These are phyloP conservation scores for Colletotrichum godetiae DNA, from an alignment of 2,329 filamentous ascomycete genomes.

Conservation along the genomic window DNA sequence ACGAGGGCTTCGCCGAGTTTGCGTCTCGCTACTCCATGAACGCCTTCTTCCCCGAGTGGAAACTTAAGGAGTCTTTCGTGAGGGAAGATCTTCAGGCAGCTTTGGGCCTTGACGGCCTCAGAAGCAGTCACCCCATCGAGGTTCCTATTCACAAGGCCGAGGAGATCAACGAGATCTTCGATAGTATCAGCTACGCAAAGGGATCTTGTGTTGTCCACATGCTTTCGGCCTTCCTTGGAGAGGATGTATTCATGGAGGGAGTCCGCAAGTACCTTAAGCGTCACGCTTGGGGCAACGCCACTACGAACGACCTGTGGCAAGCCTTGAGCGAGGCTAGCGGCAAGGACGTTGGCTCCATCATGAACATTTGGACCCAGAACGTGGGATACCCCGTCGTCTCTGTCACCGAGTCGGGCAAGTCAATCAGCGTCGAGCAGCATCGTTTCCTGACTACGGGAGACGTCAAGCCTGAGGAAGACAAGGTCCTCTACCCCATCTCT, in stretches of 20 bases:
- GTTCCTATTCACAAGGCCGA: slow-evolving; percentile 95
- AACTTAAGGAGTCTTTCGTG: slow-evolving; percentile 96
- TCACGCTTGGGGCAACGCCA: slow-evolving; percentile 95
- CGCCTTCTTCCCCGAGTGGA: slow-evolving; percentile 96
- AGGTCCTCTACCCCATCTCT: slow-evolving; percentile 89
- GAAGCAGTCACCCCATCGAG: slow-evolving; percentile 96
- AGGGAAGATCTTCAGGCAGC: slow-evolving; percentile 92
- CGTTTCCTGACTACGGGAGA: slow-evolving; percentile 93
- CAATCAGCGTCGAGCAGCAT: slow-evolving; percentile 92
- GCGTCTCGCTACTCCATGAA: slow-evolving; percentile 79
- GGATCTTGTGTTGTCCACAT: slow-evolving; percentile 95
- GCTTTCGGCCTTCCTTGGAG: slow-evolving; percentile 95
- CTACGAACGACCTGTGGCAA: slow-evolving; percentile 91
- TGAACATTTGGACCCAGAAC: slow-evolving; percentile 97
- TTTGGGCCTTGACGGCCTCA: slow-evolving; percentile 86
- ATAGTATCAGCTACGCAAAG: slow-evolving; percentile 97
- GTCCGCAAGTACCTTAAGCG: slow-evolving; percentile 92
- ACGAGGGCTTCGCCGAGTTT: slow-evolving; percentile 83
- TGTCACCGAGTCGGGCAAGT: slow-evolving; percentile 77
- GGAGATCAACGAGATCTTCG: slow-evolving; percentile 98
- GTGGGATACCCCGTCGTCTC: slow-evolving; percentile 93
- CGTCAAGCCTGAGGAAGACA: slow-evolving; percentile 91
- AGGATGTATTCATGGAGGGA: slow-evolving; percentile 92
- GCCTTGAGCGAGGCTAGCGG: slow-evolving; percentile 89
- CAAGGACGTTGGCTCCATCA: slow-evolving; percentile 89